phyloP scores from a whole-genome alignment of 345 rosid species.

The Viola odorata region DNA sequence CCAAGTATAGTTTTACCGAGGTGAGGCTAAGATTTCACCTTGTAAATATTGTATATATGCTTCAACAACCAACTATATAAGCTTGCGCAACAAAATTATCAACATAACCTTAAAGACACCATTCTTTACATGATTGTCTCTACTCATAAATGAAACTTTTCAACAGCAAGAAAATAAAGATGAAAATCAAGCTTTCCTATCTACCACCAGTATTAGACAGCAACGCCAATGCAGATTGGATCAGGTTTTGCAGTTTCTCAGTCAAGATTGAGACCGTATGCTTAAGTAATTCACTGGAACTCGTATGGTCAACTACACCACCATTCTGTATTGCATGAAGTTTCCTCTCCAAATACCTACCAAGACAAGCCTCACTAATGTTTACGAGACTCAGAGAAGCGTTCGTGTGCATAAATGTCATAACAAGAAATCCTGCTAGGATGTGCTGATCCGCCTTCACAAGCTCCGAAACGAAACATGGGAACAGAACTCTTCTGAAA shows the following conservation, averaged over 20 bases:
- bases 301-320: slow-evolving; percentile 16
- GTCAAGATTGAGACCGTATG: slow-evolving; percentile 40
- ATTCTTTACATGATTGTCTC: no score
- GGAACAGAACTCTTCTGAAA: slow-evolving; percentile 60
- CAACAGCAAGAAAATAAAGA: no score
- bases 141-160: no score
- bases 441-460: slow-evolving; percentile 63
- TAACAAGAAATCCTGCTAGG: slow-evolving; percentile 69
- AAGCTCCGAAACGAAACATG: slow-evolving; percentile 61
- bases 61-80: no score
- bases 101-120: no score
- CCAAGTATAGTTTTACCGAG: no score
- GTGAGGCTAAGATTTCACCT: no score
- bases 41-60: no score
- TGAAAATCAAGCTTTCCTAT: no score
- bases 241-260: slow-evolving; percentile 35
- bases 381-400: slow-evolving; percentile 59
- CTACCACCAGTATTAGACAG: slow-evolving; percentile 18
- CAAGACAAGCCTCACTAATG: slow-evolving; percentile 59
- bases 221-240: slow-evolving; percentile 46
- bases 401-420: slow-evolving; percentile 77
- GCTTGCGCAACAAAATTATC: no score
- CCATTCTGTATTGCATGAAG: slow-evolving; percentile 33
- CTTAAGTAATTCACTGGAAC: slow-evolving; percentile 31
- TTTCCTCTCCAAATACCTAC: slow-evolving; percentile 57